A percentile compares a stretch with the other conserved stretches of the same genome.
Conservation (phyloP, 2,329 filamentous ascomycete genomes). For the Sarocladiaceae sp. region DNA sequence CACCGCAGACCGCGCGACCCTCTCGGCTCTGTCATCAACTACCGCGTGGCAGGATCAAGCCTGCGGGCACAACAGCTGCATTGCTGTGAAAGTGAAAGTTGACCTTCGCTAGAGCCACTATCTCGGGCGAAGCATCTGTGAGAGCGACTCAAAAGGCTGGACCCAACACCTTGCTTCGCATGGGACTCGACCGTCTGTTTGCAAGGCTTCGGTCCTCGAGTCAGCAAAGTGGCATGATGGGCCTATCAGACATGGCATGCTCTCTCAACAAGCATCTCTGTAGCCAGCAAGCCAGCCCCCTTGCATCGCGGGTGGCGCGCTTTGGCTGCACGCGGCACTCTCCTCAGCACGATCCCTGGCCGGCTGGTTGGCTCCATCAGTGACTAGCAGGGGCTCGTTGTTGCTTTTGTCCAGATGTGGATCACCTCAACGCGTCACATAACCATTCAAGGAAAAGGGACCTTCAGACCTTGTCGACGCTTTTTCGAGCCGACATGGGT, state of each 20-base stretch:
- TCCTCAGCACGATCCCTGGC: not conserved
- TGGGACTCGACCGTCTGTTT: too few relatives aligned
- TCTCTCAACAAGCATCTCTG: not conserved
- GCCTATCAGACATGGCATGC: not conserved
- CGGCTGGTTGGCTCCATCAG: not conserved
- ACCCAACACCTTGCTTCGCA: too few relatives aligned
- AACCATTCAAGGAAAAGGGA: not conserved
- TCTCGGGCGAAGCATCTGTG: too few relatives aligned
- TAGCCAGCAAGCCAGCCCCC: not conserved
- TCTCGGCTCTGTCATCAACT: too few relatives aligned
- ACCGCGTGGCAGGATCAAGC: too few relatives aligned
- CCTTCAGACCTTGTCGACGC: not conserved
- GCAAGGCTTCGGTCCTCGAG: not conserved
- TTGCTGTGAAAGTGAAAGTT: too few relatives aligned
- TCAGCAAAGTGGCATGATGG: not conserved
- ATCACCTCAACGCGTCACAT: constrained; percentile 6
- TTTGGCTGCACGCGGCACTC: constrained; percentile 5
- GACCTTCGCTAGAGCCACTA: too few relatives aligned
- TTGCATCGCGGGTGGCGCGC: constrained; percentile 5
- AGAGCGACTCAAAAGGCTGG: too few relatives aligned
- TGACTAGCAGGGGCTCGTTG: constrained; percentile 4
- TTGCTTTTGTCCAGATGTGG: constrained; percentile 1
- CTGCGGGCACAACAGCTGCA: too few relatives aligned
- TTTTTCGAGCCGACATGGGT: constrained; percentile 5
- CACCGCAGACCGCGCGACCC: too few relatives aligned